phyloP scores from a whole-genome alignment of 805 yeast species.

The Nakazawaea anatomiae region DNA sequence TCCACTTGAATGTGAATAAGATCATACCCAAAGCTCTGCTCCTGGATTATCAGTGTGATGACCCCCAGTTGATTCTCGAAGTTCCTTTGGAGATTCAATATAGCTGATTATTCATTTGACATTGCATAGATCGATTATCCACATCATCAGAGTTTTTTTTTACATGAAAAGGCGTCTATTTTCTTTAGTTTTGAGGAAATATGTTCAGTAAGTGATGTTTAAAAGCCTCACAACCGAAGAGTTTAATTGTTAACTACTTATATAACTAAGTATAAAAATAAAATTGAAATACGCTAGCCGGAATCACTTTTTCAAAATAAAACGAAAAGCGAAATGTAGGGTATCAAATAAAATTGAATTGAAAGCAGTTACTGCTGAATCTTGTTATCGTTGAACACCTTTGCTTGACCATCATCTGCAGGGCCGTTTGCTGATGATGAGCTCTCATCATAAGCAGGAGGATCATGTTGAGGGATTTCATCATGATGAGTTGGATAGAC shows the following conservation, averaged over 20 bases:
- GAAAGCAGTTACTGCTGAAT: slow-evolving; percentile 12
- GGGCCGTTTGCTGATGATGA: slow-evolving; percentile 18
- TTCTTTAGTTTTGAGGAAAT: too few relatives aligned
- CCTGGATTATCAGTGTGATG: background rate
- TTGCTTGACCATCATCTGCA: slow-evolving; percentile 2
- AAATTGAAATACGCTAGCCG: too few relatives aligned
- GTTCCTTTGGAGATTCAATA: background rate
- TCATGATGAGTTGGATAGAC: background rate
- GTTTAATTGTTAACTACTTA: too few relatives aligned
- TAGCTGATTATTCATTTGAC: too few relatives aligned
- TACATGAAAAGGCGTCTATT: too few relatives aligned
- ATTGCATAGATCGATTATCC: too few relatives aligned
- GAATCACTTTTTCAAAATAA: too few relatives aligned
- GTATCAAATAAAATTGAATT: too few relatives aligned
- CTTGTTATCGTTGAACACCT: slow-evolving; percentile 18
- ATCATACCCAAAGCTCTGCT: background rate
- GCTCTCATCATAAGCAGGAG: background rate
- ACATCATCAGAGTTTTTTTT: too few relatives aligned
- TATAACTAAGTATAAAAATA: too few relatives aligned
- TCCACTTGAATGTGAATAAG: background rate
- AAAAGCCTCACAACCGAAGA: too few relatives aligned
- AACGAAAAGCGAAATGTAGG: background rate
- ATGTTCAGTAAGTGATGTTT: too few relatives aligned
- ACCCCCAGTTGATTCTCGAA: background rate
- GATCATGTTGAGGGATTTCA: slow-evolving; percentile 8